Conservation (phyloP, 768 basidiomycete species). For the Phylloporus scabripes region DNA sequence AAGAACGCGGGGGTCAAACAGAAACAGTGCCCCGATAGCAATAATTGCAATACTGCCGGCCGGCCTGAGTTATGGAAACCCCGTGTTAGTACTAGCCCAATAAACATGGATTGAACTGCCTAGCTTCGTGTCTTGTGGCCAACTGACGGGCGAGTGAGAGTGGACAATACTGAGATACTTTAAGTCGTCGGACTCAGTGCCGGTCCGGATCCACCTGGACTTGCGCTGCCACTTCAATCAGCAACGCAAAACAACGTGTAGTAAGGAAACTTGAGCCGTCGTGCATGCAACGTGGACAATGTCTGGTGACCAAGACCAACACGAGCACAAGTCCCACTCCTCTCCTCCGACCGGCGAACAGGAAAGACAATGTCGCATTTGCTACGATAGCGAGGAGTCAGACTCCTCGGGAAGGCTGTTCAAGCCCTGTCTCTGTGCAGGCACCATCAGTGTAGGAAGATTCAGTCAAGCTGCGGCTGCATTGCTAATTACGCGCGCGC, state of each 20-base stretch:
- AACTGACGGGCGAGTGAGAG: background rate
- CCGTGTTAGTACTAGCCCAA: background rate
- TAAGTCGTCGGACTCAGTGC: too few relatives aligned
- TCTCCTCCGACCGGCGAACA: slow-evolving; percentile 14
- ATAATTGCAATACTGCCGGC: background rate
- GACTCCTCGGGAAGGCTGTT: slow-evolving; percentile 71
- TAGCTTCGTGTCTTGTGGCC: background rate
- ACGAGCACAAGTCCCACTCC: slow-evolving; percentile 7
- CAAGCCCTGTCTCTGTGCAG: slow-evolving; percentile 63
- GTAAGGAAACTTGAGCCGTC: background rate
- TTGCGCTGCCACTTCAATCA: background rate
- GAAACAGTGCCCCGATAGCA: background rate
- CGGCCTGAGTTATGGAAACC: background rate
- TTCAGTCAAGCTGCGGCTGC: slow-evolving; percentile 4
- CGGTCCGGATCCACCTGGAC: slow-evolving; percentile 8
- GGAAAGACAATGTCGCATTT: slow-evolving; percentile 80
- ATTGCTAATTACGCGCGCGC: slow-evolving; percentile 17
- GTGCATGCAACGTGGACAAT: slow-evolving; percentile 12
- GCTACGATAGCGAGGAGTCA: slow-evolving; percentile 61
- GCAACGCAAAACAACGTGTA: slow-evolving; percentile 1
- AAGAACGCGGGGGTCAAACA: background rate
- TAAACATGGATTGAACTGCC: too few relatives aligned
- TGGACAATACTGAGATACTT: too few relatives aligned
- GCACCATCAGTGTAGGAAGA: slow-evolving; percentile 60
- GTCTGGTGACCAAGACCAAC: slow-evolving; percentile 10